These are phyloP conservation scores for Blastomyces emzantsi DNA, from an alignment of 2,329 filamentous ascomycete species.

Conservation along the genomic window DNA sequence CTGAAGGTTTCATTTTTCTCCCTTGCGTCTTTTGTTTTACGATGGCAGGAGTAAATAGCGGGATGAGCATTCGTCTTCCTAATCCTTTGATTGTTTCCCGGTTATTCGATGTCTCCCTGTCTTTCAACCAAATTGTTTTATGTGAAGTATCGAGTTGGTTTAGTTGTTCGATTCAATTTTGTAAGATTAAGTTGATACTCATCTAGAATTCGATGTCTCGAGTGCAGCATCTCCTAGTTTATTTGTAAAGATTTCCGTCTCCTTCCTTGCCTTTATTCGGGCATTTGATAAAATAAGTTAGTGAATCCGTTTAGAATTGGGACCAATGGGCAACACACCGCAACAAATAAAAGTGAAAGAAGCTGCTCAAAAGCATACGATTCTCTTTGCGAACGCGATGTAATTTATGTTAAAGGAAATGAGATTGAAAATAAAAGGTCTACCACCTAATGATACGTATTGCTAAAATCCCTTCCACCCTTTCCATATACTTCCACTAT, in stretches of 20 bases:
- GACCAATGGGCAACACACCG: background rate
- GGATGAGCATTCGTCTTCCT: background rate
- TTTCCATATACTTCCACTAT: conserved; percentile 14
- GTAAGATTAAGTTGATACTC: background rate
- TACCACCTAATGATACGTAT: too few species aligned
- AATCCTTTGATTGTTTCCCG: background rate
- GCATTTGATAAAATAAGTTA: background rate
- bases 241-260: background rate
- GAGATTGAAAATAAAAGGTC: too few species aligned
- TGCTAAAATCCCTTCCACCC: background rate
- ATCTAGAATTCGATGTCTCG: background rate
- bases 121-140: background rate
- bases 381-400: background rate
- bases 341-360: background rate
- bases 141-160: background rate
- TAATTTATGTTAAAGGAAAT: too few species aligned
- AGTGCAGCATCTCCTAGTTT: background rate
- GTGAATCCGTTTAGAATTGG: too few species aligned
- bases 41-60: background rate
- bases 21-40: background rate
- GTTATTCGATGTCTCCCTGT: background rate
- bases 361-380: background rate
- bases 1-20: background rate
- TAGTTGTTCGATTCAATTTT: background rate
- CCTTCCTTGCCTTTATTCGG: background rate